These are phyloP conservation scores for Podosphaera xanthii DNA, from an alignment of 2,329 filamentous ascomycete species.

Conservation along the genomic window DNA sequence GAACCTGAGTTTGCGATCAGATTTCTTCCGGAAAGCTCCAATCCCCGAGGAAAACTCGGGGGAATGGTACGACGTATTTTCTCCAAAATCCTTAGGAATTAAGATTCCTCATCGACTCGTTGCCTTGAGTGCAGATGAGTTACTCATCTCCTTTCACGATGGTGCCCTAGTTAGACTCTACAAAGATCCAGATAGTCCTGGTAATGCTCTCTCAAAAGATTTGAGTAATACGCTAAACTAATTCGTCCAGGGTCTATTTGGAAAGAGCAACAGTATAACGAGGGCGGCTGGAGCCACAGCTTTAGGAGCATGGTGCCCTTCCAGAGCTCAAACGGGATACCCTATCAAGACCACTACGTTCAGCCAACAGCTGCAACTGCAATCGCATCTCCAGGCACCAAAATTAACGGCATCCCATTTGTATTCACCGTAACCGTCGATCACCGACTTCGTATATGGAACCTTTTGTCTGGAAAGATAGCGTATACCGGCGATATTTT, in stretches of 20 bases:
- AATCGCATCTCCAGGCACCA: conserved; percentile 28
- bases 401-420: conserved; percentile 25
- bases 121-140: conserved; percentile 46
- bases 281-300: conserved; percentile 47
- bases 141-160: conserved; percentile 64
- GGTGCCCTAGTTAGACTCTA: conserved; percentile 53
- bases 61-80: conserved; percentile 53
- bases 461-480: conserved; percentile 57
- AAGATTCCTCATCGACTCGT: conserved; percentile 63
- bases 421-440: conserved; percentile 71
- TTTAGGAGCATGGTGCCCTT: conserved; percentile 44
- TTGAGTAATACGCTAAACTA: background rate
- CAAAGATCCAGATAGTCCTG: conserved; percentile 29
- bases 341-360: conserved; percentile 38
- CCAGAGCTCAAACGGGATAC: conserved; percentile 38
- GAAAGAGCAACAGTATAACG: conserved; percentile 52
- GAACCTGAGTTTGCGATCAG: conserved; percentile 60
- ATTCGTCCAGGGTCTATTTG: conserved; percentile 22
- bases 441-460: conserved; percentile 77
- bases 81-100: conserved; percentile 51
- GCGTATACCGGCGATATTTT: conserved; percentile 59
- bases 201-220: conserved; percentile 13
- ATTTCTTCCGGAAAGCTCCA: conserved; percentile 51
- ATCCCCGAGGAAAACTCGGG: conserved; percentile 51
- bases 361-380: conserved; percentile 46